Conservation (phyloP, 2,329 filamentous ascomycete genomes). For the Penicillium sp. region DNA sequence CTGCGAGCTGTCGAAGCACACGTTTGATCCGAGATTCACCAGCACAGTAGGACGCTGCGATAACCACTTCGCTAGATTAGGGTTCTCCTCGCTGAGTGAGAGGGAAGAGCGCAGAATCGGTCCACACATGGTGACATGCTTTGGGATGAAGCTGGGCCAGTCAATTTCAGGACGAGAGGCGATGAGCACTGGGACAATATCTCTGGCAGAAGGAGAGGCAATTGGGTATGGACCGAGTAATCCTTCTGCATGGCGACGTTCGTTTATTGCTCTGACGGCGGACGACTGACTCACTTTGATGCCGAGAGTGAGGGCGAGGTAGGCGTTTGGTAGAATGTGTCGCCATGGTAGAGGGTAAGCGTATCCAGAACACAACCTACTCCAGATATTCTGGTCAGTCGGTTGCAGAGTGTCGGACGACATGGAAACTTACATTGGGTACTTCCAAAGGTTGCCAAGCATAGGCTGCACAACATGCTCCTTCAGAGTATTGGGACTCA, state of each 20-base stretch:
- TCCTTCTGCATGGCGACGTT: constrained; percentile 30
- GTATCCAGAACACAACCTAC: constrained; percentile 47
- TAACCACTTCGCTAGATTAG: constrained; percentile 49
- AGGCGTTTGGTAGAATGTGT: constrained; percentile 46
- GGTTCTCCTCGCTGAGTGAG: constrained; percentile 39
- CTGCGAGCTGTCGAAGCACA: constrained; percentile 30
- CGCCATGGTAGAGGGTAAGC: constrained; percentile 50
- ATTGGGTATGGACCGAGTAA: constrained; percentile 27
- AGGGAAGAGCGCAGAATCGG: constrained; percentile 46
- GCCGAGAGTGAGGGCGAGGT: constrained; percentile 35
- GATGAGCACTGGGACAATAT: constrained; percentile 23
- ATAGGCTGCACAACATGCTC: constrained; percentile 45
- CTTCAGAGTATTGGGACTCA: constrained; percentile 52
- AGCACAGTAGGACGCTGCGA: constrained; percentile 46
- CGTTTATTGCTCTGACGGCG: constrained; percentile 22
- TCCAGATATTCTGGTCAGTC: background rate
- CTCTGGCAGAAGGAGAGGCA: background rate
- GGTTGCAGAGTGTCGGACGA: background rate
- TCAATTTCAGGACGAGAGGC: constrained; percentile 34
- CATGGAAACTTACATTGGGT: constrained; percentile 21
- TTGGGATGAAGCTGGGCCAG: constrained; percentile 40
- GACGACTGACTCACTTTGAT: background rate
- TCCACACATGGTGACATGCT: constrained; percentile 47
- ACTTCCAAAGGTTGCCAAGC: constrained; percentile 33
- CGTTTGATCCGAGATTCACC: constrained; percentile 50